Conservation (phyloP, 139 green algal species). For the Micromonas commoda region DNA sequence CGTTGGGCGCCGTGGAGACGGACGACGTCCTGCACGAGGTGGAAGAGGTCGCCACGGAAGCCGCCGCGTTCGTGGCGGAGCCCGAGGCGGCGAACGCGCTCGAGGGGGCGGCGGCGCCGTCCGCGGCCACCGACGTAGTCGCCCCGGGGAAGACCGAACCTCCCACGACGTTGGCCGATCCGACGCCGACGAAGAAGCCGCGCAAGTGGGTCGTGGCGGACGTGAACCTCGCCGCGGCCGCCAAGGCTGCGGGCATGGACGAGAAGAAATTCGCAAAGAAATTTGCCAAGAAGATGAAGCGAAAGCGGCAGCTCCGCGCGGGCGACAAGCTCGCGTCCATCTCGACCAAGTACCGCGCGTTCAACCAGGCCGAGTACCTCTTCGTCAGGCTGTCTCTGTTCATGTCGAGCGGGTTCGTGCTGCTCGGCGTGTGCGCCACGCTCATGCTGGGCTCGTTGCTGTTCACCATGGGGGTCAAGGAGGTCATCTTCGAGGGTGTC, state of each 20-base stretch:
- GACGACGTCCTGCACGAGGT: not conserved
- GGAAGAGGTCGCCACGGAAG: not conserved
- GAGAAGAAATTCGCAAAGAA: no score
- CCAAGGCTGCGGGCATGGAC: no score
- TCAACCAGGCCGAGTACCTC: not conserved
- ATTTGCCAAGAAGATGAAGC: no score
- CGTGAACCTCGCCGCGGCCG: no score
- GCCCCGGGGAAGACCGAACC: no score
- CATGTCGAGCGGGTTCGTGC: not conserved
- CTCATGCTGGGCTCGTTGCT: not conserved
- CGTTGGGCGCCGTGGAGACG: not conserved
- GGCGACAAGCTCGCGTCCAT: no score
- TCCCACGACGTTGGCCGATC: no score
- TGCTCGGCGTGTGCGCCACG: not conserved
- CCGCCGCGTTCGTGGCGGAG: not conserved
- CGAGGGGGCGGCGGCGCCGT: not conserved
- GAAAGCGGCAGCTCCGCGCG: no score
- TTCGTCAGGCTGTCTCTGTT: not conserved
- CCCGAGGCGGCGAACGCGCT: not conserved
- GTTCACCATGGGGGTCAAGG: not conserved
- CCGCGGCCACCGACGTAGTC: not conserved
- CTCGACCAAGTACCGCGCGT: no score
- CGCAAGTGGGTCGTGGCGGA: no score
- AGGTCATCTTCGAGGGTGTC: not conserved
- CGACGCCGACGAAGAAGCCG: no score